Percentiles rank a stretch among this genome's conserved stretches.
These are phyloP conservation scores for Lupinus albus DNA, from an alignment of 306 rosid species.

Conservation along the genomic window DNA sequence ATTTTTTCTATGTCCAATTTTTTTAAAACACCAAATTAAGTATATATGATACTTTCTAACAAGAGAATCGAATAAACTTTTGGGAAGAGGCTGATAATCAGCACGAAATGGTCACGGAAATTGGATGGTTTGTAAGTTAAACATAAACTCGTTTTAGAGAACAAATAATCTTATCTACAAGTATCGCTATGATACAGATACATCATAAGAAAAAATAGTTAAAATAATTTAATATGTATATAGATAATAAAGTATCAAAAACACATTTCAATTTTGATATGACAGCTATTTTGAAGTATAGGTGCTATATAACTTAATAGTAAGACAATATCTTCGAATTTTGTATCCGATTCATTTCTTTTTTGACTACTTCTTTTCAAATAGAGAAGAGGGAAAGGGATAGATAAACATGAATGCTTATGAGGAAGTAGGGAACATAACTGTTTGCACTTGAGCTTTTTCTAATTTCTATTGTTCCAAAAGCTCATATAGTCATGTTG, in stretches of 20 bases:
- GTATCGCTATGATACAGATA: no score
- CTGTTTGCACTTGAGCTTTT: slow-evolving; percentile 24
- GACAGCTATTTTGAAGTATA: no score
- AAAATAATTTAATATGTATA: no score
- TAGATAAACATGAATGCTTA: slow-evolving; percentile 30
- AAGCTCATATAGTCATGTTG: slow-evolving; percentile 48
- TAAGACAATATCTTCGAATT: slow-evolving; percentile 31
- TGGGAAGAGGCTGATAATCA: slow-evolving; percentile 4
- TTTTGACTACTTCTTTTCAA: slow-evolving; percentile 9
- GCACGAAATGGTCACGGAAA: slow-evolving; percentile 28
- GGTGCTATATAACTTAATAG: not conserved
- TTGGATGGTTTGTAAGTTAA: no score
- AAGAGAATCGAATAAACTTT: slow-evolving; percentile 28
- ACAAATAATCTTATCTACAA: no score
- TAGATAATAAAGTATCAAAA: no score
- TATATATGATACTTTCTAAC: not conserved
- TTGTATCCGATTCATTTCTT: slow-evolving; percentile 5
- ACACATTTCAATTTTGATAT: no score
- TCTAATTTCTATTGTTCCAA: slow-evolving; percentile 43
- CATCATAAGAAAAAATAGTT: no score
- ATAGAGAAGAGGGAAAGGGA: not conserved
- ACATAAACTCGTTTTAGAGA: no score
- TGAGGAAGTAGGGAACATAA: slow-evolving; percentile 41
- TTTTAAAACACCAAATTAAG: not conserved
- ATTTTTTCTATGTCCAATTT: no score